A percentile compares a stretch with the other conserved stretches of the same genome.
Conservation (phyloP, 2,329 filamentous ascomycete genomes). For the Calonectria pseudoreteaudii region DNA sequence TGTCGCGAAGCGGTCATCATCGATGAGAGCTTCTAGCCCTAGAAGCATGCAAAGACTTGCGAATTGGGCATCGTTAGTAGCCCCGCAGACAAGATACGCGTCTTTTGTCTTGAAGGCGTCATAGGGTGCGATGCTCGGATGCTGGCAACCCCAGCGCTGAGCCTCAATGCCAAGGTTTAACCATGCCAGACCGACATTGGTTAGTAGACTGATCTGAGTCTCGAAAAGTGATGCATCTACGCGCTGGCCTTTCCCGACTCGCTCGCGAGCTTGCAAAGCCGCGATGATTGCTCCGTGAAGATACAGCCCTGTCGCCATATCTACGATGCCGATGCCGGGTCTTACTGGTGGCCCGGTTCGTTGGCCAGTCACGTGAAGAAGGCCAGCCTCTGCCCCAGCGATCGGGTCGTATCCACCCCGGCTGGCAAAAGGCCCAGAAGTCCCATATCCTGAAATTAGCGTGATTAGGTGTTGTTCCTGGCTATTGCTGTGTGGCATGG, state of each 20-base stretch:
- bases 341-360: slow-evolving; percentile 52
- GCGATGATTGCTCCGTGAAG: slow-evolving; percentile 58
- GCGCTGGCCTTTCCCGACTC: slow-evolving; percentile 54
- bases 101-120: slow-evolving; percentile 55
- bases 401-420: slow-evolving; percentile 60
- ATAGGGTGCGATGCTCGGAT: slow-evolving; percentile 61
- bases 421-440: slow-evolving; percentile 53
- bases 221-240: slow-evolving; percentile 60
- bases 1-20: slow-evolving; percentile 45
- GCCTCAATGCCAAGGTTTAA: slow-evolving; percentile 54
- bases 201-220: slow-evolving; percentile 54
- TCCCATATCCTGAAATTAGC: slow-evolving; percentile 40
- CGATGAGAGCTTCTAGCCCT: slow-evolving; percentile 33
- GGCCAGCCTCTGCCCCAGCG: slow-evolving; percentile 55
- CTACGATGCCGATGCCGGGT: slow-evolving; percentile 56
- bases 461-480: not conserved
- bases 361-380: slow-evolving; percentile 58
- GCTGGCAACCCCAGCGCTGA: slow-evolving; percentile 57
- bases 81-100: slow-evolving; percentile 46
- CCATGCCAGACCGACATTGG: slow-evolving; percentile 54
- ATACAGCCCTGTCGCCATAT: slow-evolving; percentile 59
- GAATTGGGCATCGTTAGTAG: slow-evolving; percentile 52
- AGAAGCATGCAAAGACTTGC: slow-evolving; percentile 43
- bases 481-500: not conserved
- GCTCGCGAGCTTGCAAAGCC: slow-evolving; percentile 51